Evolutionary conservation across 352 stramenopile genomes (phyloP), one percentile per base, ranked within the genome.

Genomic region (Elongisporangium undulatum): DNA sequence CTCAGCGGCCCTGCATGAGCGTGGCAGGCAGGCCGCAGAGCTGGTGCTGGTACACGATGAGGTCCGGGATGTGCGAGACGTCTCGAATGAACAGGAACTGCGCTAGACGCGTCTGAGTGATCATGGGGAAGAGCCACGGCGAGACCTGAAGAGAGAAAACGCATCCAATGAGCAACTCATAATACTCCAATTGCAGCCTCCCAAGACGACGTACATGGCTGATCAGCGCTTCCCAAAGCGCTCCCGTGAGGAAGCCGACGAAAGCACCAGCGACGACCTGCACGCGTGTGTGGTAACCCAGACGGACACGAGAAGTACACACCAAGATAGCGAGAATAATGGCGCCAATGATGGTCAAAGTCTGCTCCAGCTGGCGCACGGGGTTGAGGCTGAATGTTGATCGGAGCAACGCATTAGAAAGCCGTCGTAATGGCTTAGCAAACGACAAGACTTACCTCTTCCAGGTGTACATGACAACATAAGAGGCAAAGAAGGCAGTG

Each of bases 241-340:
- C 51, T 1, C 82, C 85, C 48, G 59, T 61, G 16, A 79, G 22
- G 3, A 65, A 55, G 16, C 86, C 86, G 7, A 94, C 65, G 10
- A 67, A 59, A 9, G 69, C 74, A 10, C 86, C 86, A 12, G 77
- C 77, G 6, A 66, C 19, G 21, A 92, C 84, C 71, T 95, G 86
- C n/a, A 87, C 80, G 17, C 69, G 62, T 17, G 75, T 86, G 67
- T 95, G 86, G 60, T 95, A 95, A 17, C 84, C 82, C 17, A 95
- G 68, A 21, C 82, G 85, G 7, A 94, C 75, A 24, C 86, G 78
- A 49, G 86, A 95, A 59, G 88, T 74, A 54, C 77, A 86, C 20
- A 90, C 87, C 2, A 89, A 38, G 16, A 61, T 53, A 1, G 84
- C 78, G 15, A 89, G 67, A n/a, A 61, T 45, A n/a, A 75, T 38